These are phyloP conservation scores for Ceratobasidium sp. DNA, from an alignment of 1,284 basidiomycete genomes.

Conservation along the genomic window DNA sequence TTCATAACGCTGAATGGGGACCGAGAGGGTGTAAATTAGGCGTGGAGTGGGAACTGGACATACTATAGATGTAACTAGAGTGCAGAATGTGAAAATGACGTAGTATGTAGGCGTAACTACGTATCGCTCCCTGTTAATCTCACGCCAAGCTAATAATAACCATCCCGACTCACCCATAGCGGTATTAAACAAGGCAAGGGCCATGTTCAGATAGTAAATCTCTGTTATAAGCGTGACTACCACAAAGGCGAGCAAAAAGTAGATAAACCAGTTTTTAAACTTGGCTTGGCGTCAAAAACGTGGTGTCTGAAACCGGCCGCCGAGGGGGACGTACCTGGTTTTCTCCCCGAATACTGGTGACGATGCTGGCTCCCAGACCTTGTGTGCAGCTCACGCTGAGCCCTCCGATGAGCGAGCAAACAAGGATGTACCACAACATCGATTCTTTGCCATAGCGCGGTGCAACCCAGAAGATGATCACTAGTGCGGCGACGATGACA, in stretches of 20 bases:
- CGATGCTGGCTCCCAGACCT: constrained; percentile 71
- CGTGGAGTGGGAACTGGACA: constrained; percentile 36
- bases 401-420: constrained; percentile 74
- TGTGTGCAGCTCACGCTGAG: constrained; percentile 74
- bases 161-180: constrained; percentile 56
- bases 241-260: constrained; percentile 60
- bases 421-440: constrained; percentile 69
- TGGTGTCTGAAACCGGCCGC: background rate
- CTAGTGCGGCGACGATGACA: constrained; percentile 54
- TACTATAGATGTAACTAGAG: constrained; percentile 62
- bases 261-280: constrained; percentile 71
- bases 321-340: constrained; percentile 52
- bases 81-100: constrained; percentile 69
- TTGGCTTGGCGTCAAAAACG: constrained; percentile 39
- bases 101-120: constrained; percentile 69
- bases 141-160: background rate
- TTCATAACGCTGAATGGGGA: background rate
- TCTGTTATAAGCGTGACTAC: constrained; percentile 61
- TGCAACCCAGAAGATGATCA: constrained; percentile 61
- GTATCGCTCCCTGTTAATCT: constrained; percentile 48
- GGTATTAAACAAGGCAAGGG: constrained; percentile 73
- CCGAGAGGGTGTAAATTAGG: background rate
- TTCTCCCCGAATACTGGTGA: constrained; percentile 69
- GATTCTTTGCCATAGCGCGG: constrained; percentile 68
- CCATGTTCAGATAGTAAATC: constrained; percentile 76